Evolutionary conservation across 2,329 filamentous ascomycete genomes (phyloP), one percentile per base, ranked within the genome.

Genomic region (Bipolaris oryzae): DNA sequence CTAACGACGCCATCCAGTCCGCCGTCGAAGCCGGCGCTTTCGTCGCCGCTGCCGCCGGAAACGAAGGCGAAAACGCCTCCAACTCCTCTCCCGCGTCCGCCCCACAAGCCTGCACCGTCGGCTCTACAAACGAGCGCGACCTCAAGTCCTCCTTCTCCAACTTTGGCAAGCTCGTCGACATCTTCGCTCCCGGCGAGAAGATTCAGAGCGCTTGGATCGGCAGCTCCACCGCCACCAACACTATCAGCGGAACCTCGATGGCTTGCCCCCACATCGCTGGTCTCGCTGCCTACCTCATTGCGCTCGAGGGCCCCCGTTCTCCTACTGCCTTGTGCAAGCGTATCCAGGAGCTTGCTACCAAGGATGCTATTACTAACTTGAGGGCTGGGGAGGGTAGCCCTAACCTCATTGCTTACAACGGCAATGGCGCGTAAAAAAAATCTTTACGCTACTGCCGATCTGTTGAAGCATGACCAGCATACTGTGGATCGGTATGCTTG

Each of bases 191-290:
- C 1, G 74, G 74, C 7, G 63, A 63, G 11, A 56, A 63, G 7
- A 69, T 77, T 31, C 71, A 75, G 1, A 81, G 77, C 58, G 76
- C 83, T 16, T 85, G 61, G 61, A 53, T 53, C 28, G 55, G 77
- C 18, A 68, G 71, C 41, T 34, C 39, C 5, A 54, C 53, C 2
- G 39, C 28, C 3, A 44, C 42, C 21, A 31, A 28, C 42, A 47
- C 43, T 20, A 37, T 67, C 7, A 61, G 54, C 0, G 67, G 67
- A 15, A 67, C 61, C 4, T 44, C 42, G 3, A 11, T 44, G 42
- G 42, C 42, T 5, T 28, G 23, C 23, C 42, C 42, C 21, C 42
- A 44, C 42, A 18, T 44, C 16, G 42, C 42, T 9, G 42, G 42
- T 23, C 23, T 44, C 13, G 42, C 25, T 10, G 42, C 25, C 21